Evolutionary conservation across 192 early-diverging fungal species (phyloP), one percentile per base, ranked within the genome.

Genomic region (Coemansia sp.): DNA sequence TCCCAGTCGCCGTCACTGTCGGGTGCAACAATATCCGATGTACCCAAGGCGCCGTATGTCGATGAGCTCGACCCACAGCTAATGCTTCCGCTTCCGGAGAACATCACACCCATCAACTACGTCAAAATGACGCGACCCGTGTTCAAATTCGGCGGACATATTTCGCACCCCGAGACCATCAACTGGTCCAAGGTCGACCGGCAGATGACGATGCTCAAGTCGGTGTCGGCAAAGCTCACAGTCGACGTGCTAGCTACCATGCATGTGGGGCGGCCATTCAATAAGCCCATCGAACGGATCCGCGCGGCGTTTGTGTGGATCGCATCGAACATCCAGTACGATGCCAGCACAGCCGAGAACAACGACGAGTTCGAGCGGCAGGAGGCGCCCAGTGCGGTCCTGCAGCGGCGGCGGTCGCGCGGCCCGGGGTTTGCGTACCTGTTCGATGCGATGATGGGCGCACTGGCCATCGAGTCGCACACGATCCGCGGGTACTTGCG

Each of bases 231-330:
- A 8, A 82, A 84, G 40, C 65, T 91, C 35, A 91, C 86, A 0
- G 84, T 87, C 20, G 85, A 86, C 12, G 51, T 85, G 1, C 61
- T 91, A 31, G 84, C 87, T 4, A 84, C 84, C 25, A 87, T 86
- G 79, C 87, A 86, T 48, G 71, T 91, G 12, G 84, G 83, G 3
- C 84, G 90, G 33, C 90, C 90, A 1, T 91, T 90, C 52, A 81
- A 80, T 43, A 81, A 74, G 15, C 82, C 85, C 2, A 51, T 87
- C 1, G 84, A 85, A 55, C 86, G 86, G 26, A 70, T 86, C n/a
- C 84, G 90, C 5, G 85, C 84, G 13, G 78, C 87, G 20, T 91
- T 90, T 77, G 73, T 81, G 7, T 91, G 90, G 90, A 81, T 91
- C 8, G 84, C 85, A 33, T 83, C 84, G 35, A 91, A 91, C 63